These are phyloP conservation scores for Botrytis squamosa DNA, from an alignment of 2,329 filamentous ascomycete genomes.

Conservation along the genomic window DNA sequence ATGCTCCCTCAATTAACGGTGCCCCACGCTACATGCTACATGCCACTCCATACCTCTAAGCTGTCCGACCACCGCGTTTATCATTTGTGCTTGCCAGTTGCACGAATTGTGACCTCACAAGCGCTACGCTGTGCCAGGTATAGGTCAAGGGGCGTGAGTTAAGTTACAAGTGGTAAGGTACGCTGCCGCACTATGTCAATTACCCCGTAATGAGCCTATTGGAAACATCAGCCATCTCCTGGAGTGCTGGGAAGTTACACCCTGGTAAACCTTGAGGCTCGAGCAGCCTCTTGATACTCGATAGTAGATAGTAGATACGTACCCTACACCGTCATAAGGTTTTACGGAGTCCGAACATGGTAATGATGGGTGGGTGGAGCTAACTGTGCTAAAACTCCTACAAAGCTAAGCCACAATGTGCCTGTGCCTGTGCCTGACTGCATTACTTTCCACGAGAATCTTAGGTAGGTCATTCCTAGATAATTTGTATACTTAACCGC, in stretches of 20 bases:
- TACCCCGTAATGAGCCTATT: constrained; percentile 7
- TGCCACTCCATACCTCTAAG: background rate
- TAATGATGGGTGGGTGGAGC: constrained; percentile 1
- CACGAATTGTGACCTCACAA: background rate
- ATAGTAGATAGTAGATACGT: constrained; percentile 8
- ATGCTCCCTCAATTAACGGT: constrained; percentile 12
- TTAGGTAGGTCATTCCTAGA: constrained; percentile 6
- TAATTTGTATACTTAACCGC: constrained; percentile 10
- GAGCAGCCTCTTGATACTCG: constrained; percentile 5
- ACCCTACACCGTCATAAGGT: constrained; percentile 18
- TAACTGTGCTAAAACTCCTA: constrained; percentile 2
- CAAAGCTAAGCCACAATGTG: constrained; percentile 20
- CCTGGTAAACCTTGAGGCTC: constrained; percentile 12
- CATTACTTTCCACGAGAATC: background rate
- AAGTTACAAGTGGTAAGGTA: constrained; percentile 12
- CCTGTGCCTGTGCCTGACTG: constrained; percentile 8
- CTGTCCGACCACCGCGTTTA: constrained; percentile 13
- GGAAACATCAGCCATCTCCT: constrained; percentile 14
- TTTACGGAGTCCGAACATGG: background rate
- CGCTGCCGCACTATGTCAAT: constrained; percentile 1
- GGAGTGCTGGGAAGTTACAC: background rate
- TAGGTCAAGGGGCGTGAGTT: constrained; percentile 1
- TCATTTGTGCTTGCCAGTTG: constrained; percentile 12
- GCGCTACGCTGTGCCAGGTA: constrained; percentile 8
- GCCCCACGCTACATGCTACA: constrained; percentile 15